Conservation (phyloP, 768 basidiomycete species). For the Trametes meyenii region DNA sequence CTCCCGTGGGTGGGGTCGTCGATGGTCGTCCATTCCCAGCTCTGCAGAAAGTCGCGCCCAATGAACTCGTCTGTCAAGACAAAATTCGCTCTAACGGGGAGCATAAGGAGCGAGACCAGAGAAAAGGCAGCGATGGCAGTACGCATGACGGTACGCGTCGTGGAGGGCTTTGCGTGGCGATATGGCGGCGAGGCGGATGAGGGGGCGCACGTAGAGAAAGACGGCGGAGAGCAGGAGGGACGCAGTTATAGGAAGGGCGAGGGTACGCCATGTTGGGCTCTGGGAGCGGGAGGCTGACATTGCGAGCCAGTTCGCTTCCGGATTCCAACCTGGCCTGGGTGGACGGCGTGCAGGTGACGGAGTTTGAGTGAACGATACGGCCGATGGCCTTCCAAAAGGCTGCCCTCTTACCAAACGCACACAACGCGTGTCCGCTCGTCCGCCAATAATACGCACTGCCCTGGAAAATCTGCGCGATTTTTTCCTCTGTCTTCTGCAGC, state of each 20-base stretch:
- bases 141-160: slow-evolving; percentile 35
- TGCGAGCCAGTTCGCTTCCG: slow-evolving; percentile 3
- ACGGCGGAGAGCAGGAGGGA: slow-evolving; percentile 27
- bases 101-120: slow-evolving; percentile 25
- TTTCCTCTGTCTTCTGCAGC: background rate
- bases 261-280: background rate
- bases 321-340: background rate
- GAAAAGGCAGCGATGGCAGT: slow-evolving; percentile 32
- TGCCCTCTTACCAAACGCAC: background rate
- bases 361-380: background rate
- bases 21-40: slow-evolving; percentile 52
- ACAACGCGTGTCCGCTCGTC: background rate
- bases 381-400: background rate
- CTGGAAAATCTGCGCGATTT: background rate
- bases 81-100: slow-evolving; percentile 25
- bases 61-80: slow-evolving; percentile 30
- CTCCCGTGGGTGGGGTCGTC: slow-evolving; percentile 70
- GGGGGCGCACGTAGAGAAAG: slow-evolving; percentile 31
- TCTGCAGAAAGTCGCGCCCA: slow-evolving; percentile 47
- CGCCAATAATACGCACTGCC: background rate
- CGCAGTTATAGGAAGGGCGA: slow-evolving; percentile 7
- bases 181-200: slow-evolving; percentile 19
- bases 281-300: slow-evolving; percentile 18
- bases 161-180: slow-evolving; percentile 24
- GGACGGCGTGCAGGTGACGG: background rate